phyloP scores from a whole-genome alignment of 1,284 basidiomycete genomes.

The Termitomyces sp. region DNA sequence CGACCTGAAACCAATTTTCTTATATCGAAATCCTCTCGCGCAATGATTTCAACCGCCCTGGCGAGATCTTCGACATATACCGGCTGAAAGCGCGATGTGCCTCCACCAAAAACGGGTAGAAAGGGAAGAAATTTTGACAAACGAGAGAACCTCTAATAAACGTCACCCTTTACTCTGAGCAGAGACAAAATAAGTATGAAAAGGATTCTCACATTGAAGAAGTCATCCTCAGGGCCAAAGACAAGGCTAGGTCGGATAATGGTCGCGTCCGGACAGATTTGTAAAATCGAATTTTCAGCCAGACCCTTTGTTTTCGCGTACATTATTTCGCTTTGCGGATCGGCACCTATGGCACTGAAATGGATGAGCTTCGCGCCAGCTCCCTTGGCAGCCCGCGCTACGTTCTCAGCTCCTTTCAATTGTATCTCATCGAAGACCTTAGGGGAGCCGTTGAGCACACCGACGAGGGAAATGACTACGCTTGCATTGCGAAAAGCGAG shows the following conservation, averaged over 20 bases:
- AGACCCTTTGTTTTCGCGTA: constrained; percentile 61
- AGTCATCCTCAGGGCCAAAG: constrained; percentile 69
- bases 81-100: constrained; percentile 60
- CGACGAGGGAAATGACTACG: constrained; percentile 60
- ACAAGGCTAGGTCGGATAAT: constrained; percentile 65
- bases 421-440: constrained; percentile 57
- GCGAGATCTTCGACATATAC: constrained; percentile 67
- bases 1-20: constrained; percentile 43
- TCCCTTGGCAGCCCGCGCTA: constrained; percentile 43
- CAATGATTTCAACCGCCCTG: constrained; percentile 52
- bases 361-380: constrained; percentile 54
- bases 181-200: neutral
- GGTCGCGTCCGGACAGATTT: constrained; percentile 46
- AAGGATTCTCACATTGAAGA: constrained; percentile 50
- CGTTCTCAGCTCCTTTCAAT: constrained; percentile 58
- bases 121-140: constrained; percentile 59
- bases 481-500: constrained; percentile 47
- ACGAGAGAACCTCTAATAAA: constrained; percentile 49
- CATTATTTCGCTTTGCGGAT: constrained; percentile 40
- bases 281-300: constrained; percentile 49
- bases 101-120: constrained; percentile 69
- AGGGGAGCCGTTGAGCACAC: constrained; percentile 52
- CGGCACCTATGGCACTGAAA: constrained; percentile 58
- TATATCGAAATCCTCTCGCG: constrained; percentile 39
- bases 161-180: neutral